Evolutionary conservation across 345 rosid species (phyloP).

Genomic region (Hibiscus mutabilis): DNA sequence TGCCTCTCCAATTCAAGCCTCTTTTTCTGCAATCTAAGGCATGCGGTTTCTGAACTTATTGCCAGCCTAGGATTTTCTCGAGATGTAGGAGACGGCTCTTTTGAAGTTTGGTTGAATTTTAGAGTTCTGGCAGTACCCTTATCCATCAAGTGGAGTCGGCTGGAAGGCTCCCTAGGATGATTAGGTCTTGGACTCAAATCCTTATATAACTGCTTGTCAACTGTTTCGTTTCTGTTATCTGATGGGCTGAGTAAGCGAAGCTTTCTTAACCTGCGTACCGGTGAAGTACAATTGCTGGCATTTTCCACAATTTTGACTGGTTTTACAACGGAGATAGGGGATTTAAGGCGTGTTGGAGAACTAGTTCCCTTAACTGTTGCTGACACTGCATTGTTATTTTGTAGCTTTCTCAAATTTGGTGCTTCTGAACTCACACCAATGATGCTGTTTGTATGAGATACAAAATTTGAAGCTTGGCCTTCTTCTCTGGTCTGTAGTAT

Average conservation of each 20-base stretch:
- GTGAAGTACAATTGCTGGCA: conserved; percentile 21
- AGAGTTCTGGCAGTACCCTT: conserved; percentile 27
- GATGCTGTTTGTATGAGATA: conserved; percentile 20
- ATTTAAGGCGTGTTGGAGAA: conserved; percentile 38
- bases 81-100: conserved; percentile 23
- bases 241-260: conserved; percentile 26
- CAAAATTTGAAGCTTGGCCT: conserved; percentile 24
- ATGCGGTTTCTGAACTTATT: conserved; percentile 36
- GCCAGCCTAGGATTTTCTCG: conserved; percentile 28
- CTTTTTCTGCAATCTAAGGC: conserved; percentile 47
- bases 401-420: conserved; percentile 15
- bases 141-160: conserved; percentile 20
- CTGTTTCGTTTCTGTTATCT: conserved; percentile 29
- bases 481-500: conserved; percentile 35
- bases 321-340: conserved; percentile 50
- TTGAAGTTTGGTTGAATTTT: conserved; percentile 28
- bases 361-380: conserved; percentile 26
- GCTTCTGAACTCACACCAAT: conserved; percentile 26
- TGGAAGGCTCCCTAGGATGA: conserved; percentile 26
- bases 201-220: conserved; percentile 34
- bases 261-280: conserved; percentile 23
- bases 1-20: conserved; percentile 28
- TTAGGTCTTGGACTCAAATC: conserved; percentile 39
- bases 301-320: conserved; percentile 38
- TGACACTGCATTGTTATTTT: conserved; percentile 26